Conservation (phyloP, 2,329 filamentous ascomycete species). For the Pseudogymnoascus sp. region DNA sequence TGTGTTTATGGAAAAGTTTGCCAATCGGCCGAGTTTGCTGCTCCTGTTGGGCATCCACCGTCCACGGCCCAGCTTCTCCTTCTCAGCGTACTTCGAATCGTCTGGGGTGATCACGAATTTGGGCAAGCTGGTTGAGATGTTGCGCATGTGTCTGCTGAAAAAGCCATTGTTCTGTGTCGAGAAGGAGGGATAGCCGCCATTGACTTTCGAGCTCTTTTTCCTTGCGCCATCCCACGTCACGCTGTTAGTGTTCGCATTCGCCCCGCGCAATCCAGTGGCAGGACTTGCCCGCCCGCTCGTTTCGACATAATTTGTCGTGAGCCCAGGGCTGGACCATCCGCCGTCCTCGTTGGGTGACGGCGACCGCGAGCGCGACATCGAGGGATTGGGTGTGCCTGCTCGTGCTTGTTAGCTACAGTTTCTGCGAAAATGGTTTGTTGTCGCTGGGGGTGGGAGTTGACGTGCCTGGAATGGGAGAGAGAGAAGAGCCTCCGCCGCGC, state of each 20-base stretch:
- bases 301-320: slow-evolving; percentile 54
- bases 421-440: background rate
- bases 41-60: slow-evolving; percentile 45
- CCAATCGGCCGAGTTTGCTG: slow-evolving; percentile 42
- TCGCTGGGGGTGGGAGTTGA: background rate
- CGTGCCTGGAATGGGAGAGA: slow-evolving; percentile 27
- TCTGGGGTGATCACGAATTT: slow-evolving; percentile 53
- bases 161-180: slow-evolving; percentile 78
- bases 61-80: slow-evolving; percentile 66
- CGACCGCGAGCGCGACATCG: slow-evolving; percentile 82
- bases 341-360: slow-evolving; percentile 78
- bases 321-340: slow-evolving; percentile 80
- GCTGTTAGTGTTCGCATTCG: slow-evolving; percentile 46
- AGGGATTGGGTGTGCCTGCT: slow-evolving; percentile 47
- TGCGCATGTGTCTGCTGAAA: slow-evolving; percentile 77
- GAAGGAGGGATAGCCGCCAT: slow-evolving; percentile 71
- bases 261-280: slow-evolving; percentile 39
- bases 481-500: slow-evolving; percentile 16
- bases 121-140: slow-evolving; percentile 72
- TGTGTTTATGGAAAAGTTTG: slow-evolving; percentile 43
- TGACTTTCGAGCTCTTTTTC: slow-evolving; percentile 65
- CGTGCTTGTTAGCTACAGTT: slow-evolving; percentile 4
- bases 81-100: slow-evolving; percentile 56
- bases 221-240: slow-evolving; percentile 81
- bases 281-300: slow-evolving; percentile 65